Conservation (phyloP, 768 basidiomycete genomes). For the Inosperma sp. region DNA sequence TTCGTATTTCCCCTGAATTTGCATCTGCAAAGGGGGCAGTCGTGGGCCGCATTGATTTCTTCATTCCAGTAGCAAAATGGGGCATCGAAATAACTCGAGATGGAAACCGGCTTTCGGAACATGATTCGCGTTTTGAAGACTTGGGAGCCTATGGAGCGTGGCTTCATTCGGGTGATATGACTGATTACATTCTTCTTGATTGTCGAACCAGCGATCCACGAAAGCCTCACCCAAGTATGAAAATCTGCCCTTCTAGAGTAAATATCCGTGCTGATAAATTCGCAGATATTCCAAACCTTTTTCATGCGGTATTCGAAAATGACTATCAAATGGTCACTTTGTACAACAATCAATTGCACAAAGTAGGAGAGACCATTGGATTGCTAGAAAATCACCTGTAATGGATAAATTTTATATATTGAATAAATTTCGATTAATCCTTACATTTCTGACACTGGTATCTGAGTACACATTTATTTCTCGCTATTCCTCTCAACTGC, state of each 20-base stretch:
- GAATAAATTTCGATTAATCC: too few species aligned
- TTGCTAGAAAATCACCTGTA: not conserved
- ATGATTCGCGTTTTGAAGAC: slow-evolving; percentile 11
- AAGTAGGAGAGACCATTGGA: not conserved
- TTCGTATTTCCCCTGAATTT: slow-evolving; percentile 1
- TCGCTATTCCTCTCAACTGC: too few species aligned
- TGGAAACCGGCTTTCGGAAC: slow-evolving; percentile 11
- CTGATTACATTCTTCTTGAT: slow-evolving; percentile 17
- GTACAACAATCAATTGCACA: not conserved
- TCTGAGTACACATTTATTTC: too few species aligned
- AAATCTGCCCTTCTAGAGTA: not conserved
- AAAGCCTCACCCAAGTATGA: not conserved
- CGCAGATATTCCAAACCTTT: slow-evolving; percentile 5
- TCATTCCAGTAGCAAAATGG: slow-evolving; percentile 15
- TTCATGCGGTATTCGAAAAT: not conserved
- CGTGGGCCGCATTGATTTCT: slow-evolving; percentile 16
- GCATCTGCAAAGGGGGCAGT: not conserved
- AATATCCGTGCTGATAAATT: not conserved
- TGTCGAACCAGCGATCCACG: slow-evolving; percentile 11
- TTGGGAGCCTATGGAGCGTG: slow-evolving; percentile 10
- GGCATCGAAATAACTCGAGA: slow-evolving; percentile 16
- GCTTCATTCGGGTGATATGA: slow-evolving; percentile 9
- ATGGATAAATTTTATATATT: too few species aligned
- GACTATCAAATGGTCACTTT: not conserved
- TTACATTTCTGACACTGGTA: too few species aligned